Base-by-base conservation (phyloP, 139 green algal genomes). In the Picochlorum sp. region DNA sequence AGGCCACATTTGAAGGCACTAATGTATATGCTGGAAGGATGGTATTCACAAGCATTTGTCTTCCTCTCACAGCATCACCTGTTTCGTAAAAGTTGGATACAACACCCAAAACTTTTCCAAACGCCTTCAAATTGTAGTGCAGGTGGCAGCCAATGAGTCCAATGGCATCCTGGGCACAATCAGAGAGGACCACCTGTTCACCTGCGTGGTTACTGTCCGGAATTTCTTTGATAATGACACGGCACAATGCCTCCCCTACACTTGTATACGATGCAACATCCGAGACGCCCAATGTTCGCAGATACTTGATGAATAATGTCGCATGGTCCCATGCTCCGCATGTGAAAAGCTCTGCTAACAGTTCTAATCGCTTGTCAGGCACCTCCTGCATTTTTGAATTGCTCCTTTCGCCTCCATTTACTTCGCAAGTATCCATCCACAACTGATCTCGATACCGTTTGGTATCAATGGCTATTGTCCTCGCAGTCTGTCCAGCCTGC, bases 11-110 rank as follows among this genome's bases (percentile, higher is more conserved):
- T 61, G 74, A 69, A 15, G 77, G 78, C n/a, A 80, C 54, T 32
- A 94, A 66, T 23, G 21, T 60, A 23, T 84, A 56, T 4, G 77
- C 80, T 7, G 89, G 89, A 61, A 95, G 65, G 32, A 91, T 62
- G 44, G 64, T 58, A 3, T 38, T 15, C 3, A 60, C 34, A 52
- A 94, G 59, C 28, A 85, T 60, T 20, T 80, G 65, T 46, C 20
- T 54, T 21, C 18, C 47, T 21, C n/a, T 20, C 4, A 11, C 52
- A 21, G 6, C 32, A 1, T 44, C n/a, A 16, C 26, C 15, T 20
- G 26, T 24, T 34, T 4, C 56, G 8, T 34, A 20, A 21, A 62
- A 38, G 64, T 50, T 54, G 30, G 52, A 58, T 46, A n/a, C 9
- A n/a, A 66, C 9, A 7, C 56, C 13, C 18, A 21, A n/a, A 20